Evolutionary conservation across 306 rosid genomes (phyloP).

Genomic region (Pyrus betulifolia): DNA sequence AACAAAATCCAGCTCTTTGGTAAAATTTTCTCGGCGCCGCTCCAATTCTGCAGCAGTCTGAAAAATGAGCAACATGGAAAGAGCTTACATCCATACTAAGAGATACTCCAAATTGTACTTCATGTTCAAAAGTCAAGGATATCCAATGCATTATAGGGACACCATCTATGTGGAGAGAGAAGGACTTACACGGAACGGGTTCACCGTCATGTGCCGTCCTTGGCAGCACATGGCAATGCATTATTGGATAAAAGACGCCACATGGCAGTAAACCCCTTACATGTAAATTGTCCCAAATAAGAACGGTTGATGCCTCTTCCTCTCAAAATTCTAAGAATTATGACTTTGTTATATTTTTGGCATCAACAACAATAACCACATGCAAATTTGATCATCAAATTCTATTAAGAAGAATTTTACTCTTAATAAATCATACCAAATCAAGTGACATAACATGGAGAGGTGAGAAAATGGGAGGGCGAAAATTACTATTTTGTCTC

Average conservation of each 20-base stretch:
- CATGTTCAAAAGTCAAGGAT: not conserved
- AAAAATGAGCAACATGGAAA: not conserved
- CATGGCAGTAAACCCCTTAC: fast-evolving
- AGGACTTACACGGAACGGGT: too few species aligned
- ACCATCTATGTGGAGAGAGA: too few species aligned
- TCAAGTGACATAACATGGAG: too few species aligned
- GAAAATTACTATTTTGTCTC: too few species aligned
- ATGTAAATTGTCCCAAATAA: not conserved
- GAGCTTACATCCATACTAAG: not conserved
- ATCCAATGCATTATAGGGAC: not conserved
- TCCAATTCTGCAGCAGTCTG: conserved; percentile 48
- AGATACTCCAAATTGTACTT: not conserved
- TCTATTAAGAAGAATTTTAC: not conserved
- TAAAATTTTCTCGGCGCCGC: conserved; percentile 38
- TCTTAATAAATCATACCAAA: too few species aligned
- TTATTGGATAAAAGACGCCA: too few species aligned
- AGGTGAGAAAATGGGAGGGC: too few species aligned
- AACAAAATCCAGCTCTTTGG: conserved; percentile 45
- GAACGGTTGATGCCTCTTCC: not conserved
- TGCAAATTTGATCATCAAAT: not conserved
- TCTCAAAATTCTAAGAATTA: not conserved
- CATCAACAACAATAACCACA: not conserved
- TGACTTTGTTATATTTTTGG: not conserved
- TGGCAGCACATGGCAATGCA: too few species aligned
- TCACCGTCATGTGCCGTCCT: too few species aligned